Conservation (phyloP, 139 green algal genomes). For the Coelastrella sp. region DNA sequence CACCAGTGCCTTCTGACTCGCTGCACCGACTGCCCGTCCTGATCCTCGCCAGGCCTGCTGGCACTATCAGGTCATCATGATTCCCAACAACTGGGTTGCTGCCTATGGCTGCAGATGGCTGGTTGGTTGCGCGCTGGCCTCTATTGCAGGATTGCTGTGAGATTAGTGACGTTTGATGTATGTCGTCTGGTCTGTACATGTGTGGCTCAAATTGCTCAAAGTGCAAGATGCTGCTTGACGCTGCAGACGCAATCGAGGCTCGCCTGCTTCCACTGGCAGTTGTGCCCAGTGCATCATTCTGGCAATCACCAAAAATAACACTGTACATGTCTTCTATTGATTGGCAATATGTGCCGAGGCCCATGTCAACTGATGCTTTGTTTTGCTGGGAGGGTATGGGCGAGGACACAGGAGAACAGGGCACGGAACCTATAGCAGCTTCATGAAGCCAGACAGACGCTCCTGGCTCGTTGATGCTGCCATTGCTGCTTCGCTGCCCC, state of each 20-base stretch:
- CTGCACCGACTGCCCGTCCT: background rate
- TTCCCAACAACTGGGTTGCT: background rate
- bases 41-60: background rate
- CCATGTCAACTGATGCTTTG: too few species aligned
- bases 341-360: too few species aligned
- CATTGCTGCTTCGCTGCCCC: constrained; percentile 24
- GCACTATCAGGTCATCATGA: background rate
- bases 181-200: too few species aligned
- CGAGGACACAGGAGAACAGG: background rate
- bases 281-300: background rate
- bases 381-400: background rate
- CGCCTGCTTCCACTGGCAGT: background rate
- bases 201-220: too few species aligned
- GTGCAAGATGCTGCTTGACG: background rate
- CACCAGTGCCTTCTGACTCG: background rate
- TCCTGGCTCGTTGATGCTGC: constrained; percentile 29
- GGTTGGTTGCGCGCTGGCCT: too few species aligned
- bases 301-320: background rate
- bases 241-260: background rate
- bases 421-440: background rate
- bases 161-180: too few species aligned
- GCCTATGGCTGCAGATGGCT: constrained; percentile 4
- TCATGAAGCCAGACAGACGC: constrained; percentile 26
- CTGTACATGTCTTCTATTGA: constrained; percentile 37
- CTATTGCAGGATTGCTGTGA: too few species aligned